phyloP scores from a whole-genome alignment of 1,139 yeast species.

The Debaryomycetaceae sp. region DNA sequence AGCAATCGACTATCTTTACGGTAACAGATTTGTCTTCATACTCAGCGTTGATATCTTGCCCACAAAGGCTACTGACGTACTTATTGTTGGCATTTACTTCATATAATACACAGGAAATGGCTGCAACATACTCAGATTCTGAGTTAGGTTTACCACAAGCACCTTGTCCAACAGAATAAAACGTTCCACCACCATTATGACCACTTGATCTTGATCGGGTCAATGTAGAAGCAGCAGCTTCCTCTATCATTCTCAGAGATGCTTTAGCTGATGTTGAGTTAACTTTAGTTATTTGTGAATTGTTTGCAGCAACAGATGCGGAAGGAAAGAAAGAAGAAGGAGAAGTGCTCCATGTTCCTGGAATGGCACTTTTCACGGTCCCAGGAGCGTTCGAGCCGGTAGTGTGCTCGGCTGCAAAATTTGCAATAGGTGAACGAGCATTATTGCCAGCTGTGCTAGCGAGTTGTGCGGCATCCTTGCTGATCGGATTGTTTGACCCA shows the following conservation, averaged over 20 bases:
- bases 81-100: constrained; percentile 31
- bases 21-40: constrained; percentile 40
- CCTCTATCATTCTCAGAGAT: background rate
- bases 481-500: background rate
- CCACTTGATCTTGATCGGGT: constrained; percentile 16
- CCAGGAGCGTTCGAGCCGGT: constrained; percentile 16
- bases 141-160: constrained; percentile 54
- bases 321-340: constrained; percentile 9
- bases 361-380: constrained; percentile 10
- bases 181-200: constrained; percentile 55
- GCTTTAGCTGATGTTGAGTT: background rate
- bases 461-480: background rate
- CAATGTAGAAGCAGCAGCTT: constrained; percentile 14
- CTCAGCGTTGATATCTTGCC: constrained; percentile 36
- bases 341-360: constrained; percentile 13
- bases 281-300: background rate
- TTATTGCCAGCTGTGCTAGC: background rate
- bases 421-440: background rate
- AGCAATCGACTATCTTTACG: constrained; percentile 42
- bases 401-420: constrained; percentile 1
- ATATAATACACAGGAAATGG: constrained; percentile 35
- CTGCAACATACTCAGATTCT: constrained; percentile 48
- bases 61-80: constrained; percentile 42
- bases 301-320: constrained; percentile 7
- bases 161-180: constrained; percentile 55